Evolutionary conservation across 805 yeast species (phyloP).

Genomic region (Jamesozyma hellenica): DNA sequence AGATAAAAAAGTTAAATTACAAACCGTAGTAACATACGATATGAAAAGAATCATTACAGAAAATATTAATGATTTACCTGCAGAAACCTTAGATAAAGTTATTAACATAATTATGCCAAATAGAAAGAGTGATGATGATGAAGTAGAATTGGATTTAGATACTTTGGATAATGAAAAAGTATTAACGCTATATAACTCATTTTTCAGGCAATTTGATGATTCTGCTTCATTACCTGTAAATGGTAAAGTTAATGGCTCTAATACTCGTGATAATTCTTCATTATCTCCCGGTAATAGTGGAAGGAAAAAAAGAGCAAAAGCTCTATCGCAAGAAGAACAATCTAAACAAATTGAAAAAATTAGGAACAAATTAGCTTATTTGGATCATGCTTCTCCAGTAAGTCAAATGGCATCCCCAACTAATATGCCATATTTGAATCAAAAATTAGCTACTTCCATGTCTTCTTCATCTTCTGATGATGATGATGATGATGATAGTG

Average conservation of each 20-base stretch:
- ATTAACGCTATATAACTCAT: slow-evolving; percentile 72
- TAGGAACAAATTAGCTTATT: slow-evolving; percentile 65
- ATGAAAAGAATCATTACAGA: slow-evolving; percentile 93
- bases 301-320: slow-evolving; percentile 42
- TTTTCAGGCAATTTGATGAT: slow-evolving; percentile 42
- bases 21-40: slow-evolving; percentile 67
- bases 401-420: slow-evolving; percentile 31
- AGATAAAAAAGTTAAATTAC: slow-evolving; percentile 21
- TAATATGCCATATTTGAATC: slow-evolving; percentile 5
- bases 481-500: slow-evolving; percentile 47
- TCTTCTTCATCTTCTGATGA: slow-evolving; percentile 6
- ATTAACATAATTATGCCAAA: slow-evolving; percentile 69
- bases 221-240: slow-evolving; percentile 17
- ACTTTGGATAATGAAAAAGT: slow-evolving; percentile 77
- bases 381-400: slow-evolving; percentile 46
- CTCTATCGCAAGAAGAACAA: slow-evolving; percentile 56
- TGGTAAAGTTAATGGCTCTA: slow-evolving; percentile 22
- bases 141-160: slow-evolving; percentile 94
- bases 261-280: slow-evolving; percentile 11
- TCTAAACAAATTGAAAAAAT: slow-evolving; percentile 57
- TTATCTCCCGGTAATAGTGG: slow-evolving; percentile 16
- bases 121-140: slow-evolving; percentile 54
- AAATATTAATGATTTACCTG: slow-evolving; percentile 65
- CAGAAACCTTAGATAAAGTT: slow-evolving; percentile 73
- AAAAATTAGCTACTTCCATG: slow-evolving; percentile 4